Base-by-base conservation (phyloP, 73 alveolate genomes). In the Paramecium sexaurelia region DNA sequence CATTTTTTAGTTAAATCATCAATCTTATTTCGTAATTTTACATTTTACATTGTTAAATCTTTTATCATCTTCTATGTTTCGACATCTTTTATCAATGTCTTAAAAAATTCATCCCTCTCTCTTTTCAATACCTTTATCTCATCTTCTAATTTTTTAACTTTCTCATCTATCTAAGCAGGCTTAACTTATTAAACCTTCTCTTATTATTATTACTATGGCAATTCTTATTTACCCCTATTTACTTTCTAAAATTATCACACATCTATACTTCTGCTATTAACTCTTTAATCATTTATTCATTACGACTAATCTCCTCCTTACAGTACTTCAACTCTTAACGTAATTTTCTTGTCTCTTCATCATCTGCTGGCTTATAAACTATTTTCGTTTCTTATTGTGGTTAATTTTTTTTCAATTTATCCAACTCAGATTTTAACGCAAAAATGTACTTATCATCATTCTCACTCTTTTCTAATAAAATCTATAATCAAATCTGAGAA, bases 381-480 rank as follows among this genome's bases (percentile, higher is more conserved):
- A 88, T 82, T 71, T 88, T 88, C 7, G 85, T 88, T 61, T 68
- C 84, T 40, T 56, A 37, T 29, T 67, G 40, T 33, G 93, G 93
- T 20, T 27, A 43, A 32, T 88, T 41, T 69, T 69, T 88, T 20
- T 71, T 88, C 13, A 69, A 10, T 56, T 69, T 88, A 2, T 88
- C 94, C 11, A 88, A 68, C 27, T 88, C 94, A 15, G 55, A 40
- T 88, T 88, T 88, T 24, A 88, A 82, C 13, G 94, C 94, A n/a
- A 32, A 37, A 11, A 88, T 88, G 73, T 88, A 88, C 75, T 69
- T 88, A n/a, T 88, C 87, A 68, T 88, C 94, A 69, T 88, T 88
- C 0, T 88, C 94, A 45, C 94, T 88, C 35, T 88, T 88, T 6
- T 88, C 94, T 4, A 88, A 37, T n/a, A 88, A 29, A 29, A 88